phyloP scores from a whole-genome alignment of 805 yeast species.

The Metschnikowia noctiluminum region DNA sequence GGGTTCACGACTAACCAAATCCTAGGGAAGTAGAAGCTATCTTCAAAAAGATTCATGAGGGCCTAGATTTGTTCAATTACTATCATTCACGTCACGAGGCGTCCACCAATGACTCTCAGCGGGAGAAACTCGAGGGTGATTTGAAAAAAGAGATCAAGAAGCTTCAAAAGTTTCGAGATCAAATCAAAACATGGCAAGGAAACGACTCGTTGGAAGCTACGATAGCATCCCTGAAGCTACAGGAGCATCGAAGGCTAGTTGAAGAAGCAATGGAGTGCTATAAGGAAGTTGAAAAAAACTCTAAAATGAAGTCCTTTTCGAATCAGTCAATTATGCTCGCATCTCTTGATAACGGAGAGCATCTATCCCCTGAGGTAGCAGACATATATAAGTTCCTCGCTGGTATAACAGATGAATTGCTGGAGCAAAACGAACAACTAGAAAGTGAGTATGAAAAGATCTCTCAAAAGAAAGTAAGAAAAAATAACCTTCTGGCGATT shows the following conservation, averaged over 20 bases:
- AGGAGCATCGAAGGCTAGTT: conserved; percentile 37
- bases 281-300: conserved; percentile 41
- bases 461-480: conserved; percentile 36
- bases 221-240: conserved; percentile 21
- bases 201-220: conserved; percentile 22
- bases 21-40: conserved; percentile 39
- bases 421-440: conserved; percentile 33
- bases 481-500: conserved; percentile 32
- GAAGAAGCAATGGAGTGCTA: conserved; percentile 47
- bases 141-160: conserved; percentile 45
- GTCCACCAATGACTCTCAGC: conserved; percentile 40
- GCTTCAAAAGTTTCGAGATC: conserved; percentile 44
- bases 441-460: conserved; percentile 42
- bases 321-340: conserved; percentile 46
- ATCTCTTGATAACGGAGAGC: conserved; percentile 23
- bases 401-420: conserved; percentile 29
- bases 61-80: conserved; percentile 43
- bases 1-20: conserved; percentile 11
- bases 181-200: conserved; percentile 45
- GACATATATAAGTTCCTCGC: conserved; percentile 34
- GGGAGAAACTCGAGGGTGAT: conserved; percentile 41
- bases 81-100: conserved; percentile 42
- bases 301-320: conserved; percentile 43
- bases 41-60: conserved; percentile 44
- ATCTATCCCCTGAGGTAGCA: conserved; percentile 30